These are phyloP conservation scores for Goffeauzyma gilvescens DNA, from an alignment of 768 basidiomycete species.

Conservation along the genomic window DNA sequence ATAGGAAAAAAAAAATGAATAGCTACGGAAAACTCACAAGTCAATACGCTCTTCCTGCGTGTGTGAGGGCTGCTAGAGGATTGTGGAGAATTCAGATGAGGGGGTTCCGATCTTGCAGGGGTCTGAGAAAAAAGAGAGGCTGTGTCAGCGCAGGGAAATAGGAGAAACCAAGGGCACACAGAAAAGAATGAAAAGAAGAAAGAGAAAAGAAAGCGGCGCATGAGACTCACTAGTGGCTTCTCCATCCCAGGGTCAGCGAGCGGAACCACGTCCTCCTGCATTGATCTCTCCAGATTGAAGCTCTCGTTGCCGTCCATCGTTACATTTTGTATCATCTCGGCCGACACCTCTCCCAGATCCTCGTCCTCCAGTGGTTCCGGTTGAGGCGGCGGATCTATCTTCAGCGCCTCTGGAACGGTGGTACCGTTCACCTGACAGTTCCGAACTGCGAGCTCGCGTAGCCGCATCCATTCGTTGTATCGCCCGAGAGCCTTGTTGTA, in stretches of 20 bases:
- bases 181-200: no score
- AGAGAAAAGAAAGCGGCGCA: no score
- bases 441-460: constrained; percentile 55
- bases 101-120: no score
- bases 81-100: no score
- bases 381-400: constrained; percentile 56
- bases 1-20: background rate
- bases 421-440: constrained; percentile 40
- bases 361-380: constrained; percentile 59
- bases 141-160: no score
- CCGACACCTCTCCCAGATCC: constrained; percentile 69
- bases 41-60: constrained; percentile 82
- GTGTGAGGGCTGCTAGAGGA: constrained; percentile 48
- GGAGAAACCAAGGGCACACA: no score
- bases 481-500: constrained; percentile 65
- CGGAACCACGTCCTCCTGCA: constrained; percentile 63
- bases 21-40: constrained; percentile 39
- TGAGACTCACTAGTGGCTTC: constrained; percentile 10
- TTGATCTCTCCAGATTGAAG: constrained; percentile 35
- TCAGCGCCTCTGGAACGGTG: constrained; percentile 51
- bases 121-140: background rate
- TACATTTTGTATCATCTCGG: constrained; percentile 49
- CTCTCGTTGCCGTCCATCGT: constrained; percentile 25
- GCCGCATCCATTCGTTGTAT: constrained; percentile 73
- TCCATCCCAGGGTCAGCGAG: constrained; percentile 59